These are phyloP conservation scores for Deinandra increscens DNA, from an alignment of 129 eudicot species.

Conservation along the genomic window DNA sequence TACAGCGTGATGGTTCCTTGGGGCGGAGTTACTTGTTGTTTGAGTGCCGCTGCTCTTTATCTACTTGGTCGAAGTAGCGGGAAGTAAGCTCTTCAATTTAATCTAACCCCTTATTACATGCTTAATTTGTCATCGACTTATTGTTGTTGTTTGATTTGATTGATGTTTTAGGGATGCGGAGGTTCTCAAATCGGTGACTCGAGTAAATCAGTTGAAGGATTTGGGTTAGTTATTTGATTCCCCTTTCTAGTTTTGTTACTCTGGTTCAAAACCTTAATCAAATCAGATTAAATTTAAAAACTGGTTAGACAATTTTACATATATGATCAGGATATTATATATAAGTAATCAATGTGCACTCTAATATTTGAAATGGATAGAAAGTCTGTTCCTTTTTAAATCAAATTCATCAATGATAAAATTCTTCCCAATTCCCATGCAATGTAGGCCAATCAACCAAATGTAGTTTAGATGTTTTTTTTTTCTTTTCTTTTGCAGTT, in stretches of 20 bases:
- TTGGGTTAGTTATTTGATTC: constrained; percentile 52
- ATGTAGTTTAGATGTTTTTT: not conserved
- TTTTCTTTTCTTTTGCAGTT: not conserved
- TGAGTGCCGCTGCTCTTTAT: constrained; percentile 96
- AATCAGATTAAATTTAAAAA: not conserved
- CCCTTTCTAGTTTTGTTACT: not conserved
- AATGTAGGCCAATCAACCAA: not conserved
- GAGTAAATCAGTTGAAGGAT: constrained; percentile 84
- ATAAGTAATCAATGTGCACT: not conserved
- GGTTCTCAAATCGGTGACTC: constrained; percentile 75
- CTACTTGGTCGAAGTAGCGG: constrained; percentile 92
- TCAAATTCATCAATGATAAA: not conserved
- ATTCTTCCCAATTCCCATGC: not conserved
- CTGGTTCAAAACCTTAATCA: not conserved
- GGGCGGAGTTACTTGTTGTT: constrained; percentile 89
- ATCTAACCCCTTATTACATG: not conserved
- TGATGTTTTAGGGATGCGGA: constrained; percentile 76
- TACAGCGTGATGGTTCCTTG: constrained; percentile 59
- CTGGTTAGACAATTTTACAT: not conserved
- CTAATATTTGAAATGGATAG: not conserved
- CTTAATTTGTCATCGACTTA: not conserved
- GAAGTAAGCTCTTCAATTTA: constrained; percentile 49
- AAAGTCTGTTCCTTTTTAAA: not conserved
- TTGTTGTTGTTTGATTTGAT: constrained; percentile 6
- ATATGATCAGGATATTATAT: not conserved